Evolutionary conservation across 179 eudicot species (phyloP).

Genomic region (Drosera spatulata): DNA sequence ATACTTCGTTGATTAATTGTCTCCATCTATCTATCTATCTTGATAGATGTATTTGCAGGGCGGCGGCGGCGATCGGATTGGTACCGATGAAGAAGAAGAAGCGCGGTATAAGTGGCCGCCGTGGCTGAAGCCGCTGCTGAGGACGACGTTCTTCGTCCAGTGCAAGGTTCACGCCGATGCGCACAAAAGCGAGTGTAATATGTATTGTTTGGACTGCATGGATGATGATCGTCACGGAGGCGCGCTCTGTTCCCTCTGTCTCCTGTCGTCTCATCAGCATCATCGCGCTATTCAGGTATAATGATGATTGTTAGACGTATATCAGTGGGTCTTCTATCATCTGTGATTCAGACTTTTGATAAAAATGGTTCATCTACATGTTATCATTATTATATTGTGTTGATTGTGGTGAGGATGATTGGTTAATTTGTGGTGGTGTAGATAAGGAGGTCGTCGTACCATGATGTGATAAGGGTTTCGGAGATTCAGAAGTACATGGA

Average conservation of each 20-base stretch:
- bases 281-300: slow-evolving; percentile 32
- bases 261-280: slow-evolving; percentile 17
- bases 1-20: too few species aligned
- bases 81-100: neutral
- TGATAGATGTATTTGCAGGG: too few species aligned
- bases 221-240: slow-evolving; percentile 5
- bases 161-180: slow-evolving; percentile 28
- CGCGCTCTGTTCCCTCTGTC: slow-evolving; percentile 26
- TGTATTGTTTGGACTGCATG: slow-evolving; percentile 33
- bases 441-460: slow-evolving; percentile 44
- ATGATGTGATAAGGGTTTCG: slow-evolving; percentile 31
- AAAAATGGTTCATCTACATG: too few species aligned
- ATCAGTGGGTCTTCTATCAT: too few species aligned
- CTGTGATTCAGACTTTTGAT: too few species aligned
- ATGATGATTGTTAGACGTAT: too few species aligned
- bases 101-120: slow-evolving; percentile 22
- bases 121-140: slow-evolving; percentile 25
- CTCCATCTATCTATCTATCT: too few species aligned
- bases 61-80: too few species aligned
- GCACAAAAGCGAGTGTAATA: slow-evolving; percentile 30
- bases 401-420: neutral
- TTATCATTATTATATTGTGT: too few species aligned
- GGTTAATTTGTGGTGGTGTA: slow-evolving; percentile 1
- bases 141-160: slow-evolving; percentile 23
- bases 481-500: slow-evolving; percentile 36